phyloP scores from a whole-genome alignment of 352 stramenopile genomes.

The Globisporangium emineosum region DNA sequence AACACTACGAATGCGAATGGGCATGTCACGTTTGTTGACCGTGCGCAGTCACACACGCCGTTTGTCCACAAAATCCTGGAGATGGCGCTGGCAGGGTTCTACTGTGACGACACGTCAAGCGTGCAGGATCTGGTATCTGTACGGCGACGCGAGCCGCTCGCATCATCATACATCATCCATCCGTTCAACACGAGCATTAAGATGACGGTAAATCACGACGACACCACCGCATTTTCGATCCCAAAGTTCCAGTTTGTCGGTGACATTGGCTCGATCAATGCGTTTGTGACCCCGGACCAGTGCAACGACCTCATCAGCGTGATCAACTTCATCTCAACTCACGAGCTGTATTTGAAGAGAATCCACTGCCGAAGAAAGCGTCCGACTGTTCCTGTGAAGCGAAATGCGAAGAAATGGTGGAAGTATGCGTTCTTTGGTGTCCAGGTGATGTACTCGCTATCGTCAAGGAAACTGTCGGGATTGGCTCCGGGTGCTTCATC shows the following conservation, averaged over 20 bases:
- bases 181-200: constrained; percentile 76
- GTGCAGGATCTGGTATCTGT: constrained; percentile 23
- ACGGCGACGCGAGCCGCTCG: constrained; percentile 25
- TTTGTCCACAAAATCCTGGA: constrained; percentile 81
- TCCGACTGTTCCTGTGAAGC: constrained; percentile 42
- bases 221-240: constrained; percentile 59
- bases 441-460: constrained; percentile 50
- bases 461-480: constrained; percentile 13
- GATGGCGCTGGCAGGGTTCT: constrained; percentile 53
- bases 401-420: constrained; percentile 67
- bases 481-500: background rate
- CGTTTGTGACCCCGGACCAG: constrained; percentile 61
- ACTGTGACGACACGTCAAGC: constrained; percentile 49
- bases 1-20: constrained; percentile 81
- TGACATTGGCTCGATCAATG: constrained; percentile 64
- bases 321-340: constrained; percentile 72
- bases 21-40: constrained; percentile 76
- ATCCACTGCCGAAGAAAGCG: constrained; percentile 72
- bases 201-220: constrained; percentile 78
- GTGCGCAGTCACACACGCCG: constrained; percentile 66
- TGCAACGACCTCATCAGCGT: constrained; percentile 80
- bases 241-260: constrained; percentile 65
- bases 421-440: constrained; percentile 72
- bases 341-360: constrained; percentile 82
- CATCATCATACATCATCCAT: constrained; percentile 53